Conservation (phyloP, 495 filamentous ascomycete genomes). For the Chaetomidium leptoderma region DNA sequence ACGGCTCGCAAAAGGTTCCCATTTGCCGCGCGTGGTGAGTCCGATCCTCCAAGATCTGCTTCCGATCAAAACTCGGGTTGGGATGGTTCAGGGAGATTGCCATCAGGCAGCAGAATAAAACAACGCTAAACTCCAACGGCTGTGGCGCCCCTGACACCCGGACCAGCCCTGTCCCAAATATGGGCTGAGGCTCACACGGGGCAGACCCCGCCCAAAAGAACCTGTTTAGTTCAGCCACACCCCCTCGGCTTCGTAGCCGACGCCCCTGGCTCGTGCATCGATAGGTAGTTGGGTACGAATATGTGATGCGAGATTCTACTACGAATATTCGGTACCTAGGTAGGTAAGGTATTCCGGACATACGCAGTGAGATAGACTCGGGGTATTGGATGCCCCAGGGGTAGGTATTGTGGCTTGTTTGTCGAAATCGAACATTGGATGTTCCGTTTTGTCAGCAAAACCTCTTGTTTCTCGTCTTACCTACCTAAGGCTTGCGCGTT, state of each 20-base stretch:
- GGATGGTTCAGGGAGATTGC: conserved; percentile 1
- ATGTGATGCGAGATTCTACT: too few relatives aligned
- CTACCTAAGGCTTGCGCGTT: neutral
- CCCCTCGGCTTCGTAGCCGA: neutral
- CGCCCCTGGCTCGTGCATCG: neutral
- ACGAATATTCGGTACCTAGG: too few relatives aligned
- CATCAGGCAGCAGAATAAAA: conserved; percentile 23
- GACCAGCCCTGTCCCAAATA: neutral
- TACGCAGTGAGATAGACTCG: too few relatives aligned
- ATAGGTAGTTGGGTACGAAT: neutral
- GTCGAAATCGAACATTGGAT: too few relatives aligned
- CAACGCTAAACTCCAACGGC: conserved; percentile 5
- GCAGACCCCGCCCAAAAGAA: neutral
- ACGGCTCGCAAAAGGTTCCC: neutral
- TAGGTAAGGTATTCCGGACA: too few relatives aligned
- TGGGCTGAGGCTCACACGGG: neutral
- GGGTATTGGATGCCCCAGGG: too few relatives aligned
- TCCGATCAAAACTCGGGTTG: conserved; percentile 9
- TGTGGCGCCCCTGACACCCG: neutral
- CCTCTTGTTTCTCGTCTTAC: neutral
- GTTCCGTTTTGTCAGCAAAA: too few relatives aligned
- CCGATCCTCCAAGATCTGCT: conserved; percentile 20
- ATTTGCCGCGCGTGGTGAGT: conserved; percentile 7
- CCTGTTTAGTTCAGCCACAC: neutral
- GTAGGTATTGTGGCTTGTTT: too few relatives aligned